Evolutionary conservation across 2,329 filamentous ascomycete genomes (phyloP).

Genomic region (Dothistroma septosporum): DNA sequence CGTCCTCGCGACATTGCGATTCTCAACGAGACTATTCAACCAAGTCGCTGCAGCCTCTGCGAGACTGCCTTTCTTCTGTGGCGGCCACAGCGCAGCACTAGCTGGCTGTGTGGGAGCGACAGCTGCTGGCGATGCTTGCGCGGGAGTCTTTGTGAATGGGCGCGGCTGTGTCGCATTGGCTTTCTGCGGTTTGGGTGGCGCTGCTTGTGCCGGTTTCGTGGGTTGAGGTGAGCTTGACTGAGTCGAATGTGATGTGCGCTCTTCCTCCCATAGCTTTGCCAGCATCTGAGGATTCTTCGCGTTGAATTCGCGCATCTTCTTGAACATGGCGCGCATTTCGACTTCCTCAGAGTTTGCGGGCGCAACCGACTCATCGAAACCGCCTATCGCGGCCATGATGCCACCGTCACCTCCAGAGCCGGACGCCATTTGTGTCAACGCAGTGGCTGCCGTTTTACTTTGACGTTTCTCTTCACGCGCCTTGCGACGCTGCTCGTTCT

Average conservation of each 20-base stretch:
- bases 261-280: constrained; percentile 54
- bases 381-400: constrained; percentile 18
- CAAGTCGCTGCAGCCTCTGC: constrained; percentile 48
- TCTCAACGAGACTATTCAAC: constrained; percentile 42
- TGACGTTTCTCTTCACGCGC: constrained; percentile 28
- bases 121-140: constrained; percentile 1
- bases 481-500: constrained; percentile 32
- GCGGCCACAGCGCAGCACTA: constrained; percentile 44
- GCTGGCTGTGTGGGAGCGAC: constrained; percentile 5
- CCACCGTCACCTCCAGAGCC: constrained; percentile 14
- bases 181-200: neutral
- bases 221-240: constrained; percentile 11
- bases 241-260: constrained; percentile 39
- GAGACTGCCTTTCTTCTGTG: constrained; percentile 48
- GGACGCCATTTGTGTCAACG: constrained; percentile 26
- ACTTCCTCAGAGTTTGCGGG: constrained; percentile 41
- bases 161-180: neutral
- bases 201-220: constrained; percentile 10
- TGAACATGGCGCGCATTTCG: constrained; percentile 53
- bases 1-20: constrained; percentile 41
- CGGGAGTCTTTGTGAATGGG: neutral
- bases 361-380: constrained; percentile 19
- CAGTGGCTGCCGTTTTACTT: constrained; percentile 29
- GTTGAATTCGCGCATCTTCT: constrained; percentile 56
- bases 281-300: constrained; percentile 53